These are phyloP conservation scores for Aristolochia contorta DNA, from an alignment of 164 flowering plant genomes.

Conservation along the genomic window DNA sequence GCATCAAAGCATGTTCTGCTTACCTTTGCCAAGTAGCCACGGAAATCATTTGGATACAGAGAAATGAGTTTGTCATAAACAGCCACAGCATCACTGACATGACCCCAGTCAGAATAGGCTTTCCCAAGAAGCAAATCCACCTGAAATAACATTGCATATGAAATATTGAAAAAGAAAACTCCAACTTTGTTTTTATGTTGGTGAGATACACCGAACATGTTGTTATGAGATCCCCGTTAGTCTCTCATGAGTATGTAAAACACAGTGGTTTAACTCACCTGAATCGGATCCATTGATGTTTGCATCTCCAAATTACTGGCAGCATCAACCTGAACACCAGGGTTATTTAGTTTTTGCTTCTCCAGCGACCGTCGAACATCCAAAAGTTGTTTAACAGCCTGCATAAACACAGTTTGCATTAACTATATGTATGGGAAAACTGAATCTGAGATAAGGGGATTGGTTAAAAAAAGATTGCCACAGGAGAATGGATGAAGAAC, in stretches of 20 bases:
- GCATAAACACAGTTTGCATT: neutral
- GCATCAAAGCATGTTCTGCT: neutral
- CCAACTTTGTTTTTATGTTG: too few relatives aligned
- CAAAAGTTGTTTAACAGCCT: constrained; percentile 2
- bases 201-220: too few relatives aligned
- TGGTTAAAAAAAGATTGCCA: too few relatives aligned
- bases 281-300: neutral
- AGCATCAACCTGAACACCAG: neutral
- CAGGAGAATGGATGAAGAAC: too few relatives aligned
- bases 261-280: neutral
- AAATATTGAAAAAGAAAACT: neutral
- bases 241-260: neutral
- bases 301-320: neutral
- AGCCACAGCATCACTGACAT: constrained; percentile 79
- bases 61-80: constrained; percentile 81
- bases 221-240: too few relatives aligned
- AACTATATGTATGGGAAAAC: too few relatives aligned
- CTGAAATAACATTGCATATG: constrained; percentile 11
- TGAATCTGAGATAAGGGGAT: too few relatives aligned
- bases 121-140: constrained; percentile 83
- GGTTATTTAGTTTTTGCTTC: neutral
- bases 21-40: constrained; percentile 95
- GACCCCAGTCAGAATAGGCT: constrained; percentile 96
- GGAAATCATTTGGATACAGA: constrained; percentile 67
- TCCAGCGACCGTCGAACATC: neutral